Percentiles rank a stretch among this genome's conserved stretches.
phyloP scores from a whole-genome alignment of 2,329 filamentous ascomycete genomes.

The Ophiostoma sp. region DNA sequence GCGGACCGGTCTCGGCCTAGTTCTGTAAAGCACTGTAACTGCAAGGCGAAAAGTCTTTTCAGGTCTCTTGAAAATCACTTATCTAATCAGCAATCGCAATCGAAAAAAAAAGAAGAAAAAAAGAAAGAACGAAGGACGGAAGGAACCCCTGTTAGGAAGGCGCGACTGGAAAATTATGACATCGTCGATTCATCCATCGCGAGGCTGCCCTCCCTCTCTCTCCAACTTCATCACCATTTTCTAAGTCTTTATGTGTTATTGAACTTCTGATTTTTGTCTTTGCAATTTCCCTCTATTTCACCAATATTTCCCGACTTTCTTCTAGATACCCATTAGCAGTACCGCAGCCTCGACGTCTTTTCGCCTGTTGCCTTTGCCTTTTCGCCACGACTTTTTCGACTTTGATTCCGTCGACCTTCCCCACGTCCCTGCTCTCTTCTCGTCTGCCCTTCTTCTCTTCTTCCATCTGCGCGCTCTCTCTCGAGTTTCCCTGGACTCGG shows the following conservation, averaged over 20 bases:
- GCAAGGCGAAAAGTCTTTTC: not conserved
- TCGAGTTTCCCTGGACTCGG: not conserved
- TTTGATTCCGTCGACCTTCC: slow-evolving; percentile 6
- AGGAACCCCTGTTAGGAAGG: slow-evolving; percentile 8
- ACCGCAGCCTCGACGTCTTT: not conserved
- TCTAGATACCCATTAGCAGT: not conserved
- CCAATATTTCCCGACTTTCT: not conserved
- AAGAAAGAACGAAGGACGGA: not conserved
- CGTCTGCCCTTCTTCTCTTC: not conserved
- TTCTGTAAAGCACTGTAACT: not conserved
- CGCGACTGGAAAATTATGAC: not conserved
- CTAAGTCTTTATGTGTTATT: not conserved
- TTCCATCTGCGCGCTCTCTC: not conserved
- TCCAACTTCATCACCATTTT: not conserved
- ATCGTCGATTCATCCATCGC: slow-evolving; percentile 5
- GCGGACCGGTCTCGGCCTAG: slow-evolving; percentile 14
- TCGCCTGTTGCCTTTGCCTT: not conserved
- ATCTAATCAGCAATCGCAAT: slow-evolving; percentile 6
- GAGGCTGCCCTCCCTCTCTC: not conserved
- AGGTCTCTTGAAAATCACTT: not conserved
- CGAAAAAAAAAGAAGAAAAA: not conserved
- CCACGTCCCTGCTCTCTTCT: slow-evolving; percentile 4
- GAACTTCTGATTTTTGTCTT: not conserved
- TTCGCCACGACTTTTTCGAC: slow-evolving; percentile 5
- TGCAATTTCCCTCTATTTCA: not conserved